A percentile compares a stretch with the other conserved stretches of the same genome.
Evolutionary conservation across 805 yeast species (phyloP).

Genomic region (Ogataea henricii): DNA sequence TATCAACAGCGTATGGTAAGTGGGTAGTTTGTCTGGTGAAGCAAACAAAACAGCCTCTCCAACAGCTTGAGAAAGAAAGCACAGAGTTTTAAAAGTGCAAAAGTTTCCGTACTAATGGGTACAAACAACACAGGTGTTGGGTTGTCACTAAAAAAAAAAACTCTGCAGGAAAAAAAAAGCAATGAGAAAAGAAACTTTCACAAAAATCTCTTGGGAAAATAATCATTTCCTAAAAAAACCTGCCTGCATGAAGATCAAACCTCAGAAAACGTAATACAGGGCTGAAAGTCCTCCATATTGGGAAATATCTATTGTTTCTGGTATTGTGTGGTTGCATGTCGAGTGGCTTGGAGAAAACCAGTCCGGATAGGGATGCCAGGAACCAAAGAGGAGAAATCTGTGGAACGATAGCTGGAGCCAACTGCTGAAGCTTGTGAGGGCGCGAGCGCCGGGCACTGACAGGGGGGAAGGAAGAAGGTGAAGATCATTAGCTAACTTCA

Average conservation of each 20-base stretch:
- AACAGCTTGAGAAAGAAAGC: conserved; percentile 1
- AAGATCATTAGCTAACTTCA: background rate
- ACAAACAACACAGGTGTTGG: background rate
- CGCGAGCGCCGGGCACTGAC: background rate
- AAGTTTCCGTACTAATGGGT: conserved; percentile 2
- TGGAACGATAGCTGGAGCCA: background rate
- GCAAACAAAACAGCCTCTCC: conserved; percentile 2
- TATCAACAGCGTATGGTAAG: background rate
- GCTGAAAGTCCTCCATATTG: background rate
- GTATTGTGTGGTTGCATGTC: background rate
- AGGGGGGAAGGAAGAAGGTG: background rate
- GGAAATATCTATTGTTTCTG: background rate
- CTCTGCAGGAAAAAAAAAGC: conserved; percentile 3
- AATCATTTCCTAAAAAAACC: background rate
- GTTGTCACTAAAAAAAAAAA: conserved; percentile 5
- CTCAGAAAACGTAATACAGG: background rate
- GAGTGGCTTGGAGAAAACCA: background rate
- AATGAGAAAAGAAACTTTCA: conserved; percentile 1
- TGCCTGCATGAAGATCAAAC: background rate
- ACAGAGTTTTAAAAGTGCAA: conserved; percentile 3
- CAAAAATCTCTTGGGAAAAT: background rate
- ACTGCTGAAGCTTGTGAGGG: background rate
- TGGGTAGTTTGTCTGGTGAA: background rate
- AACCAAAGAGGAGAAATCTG: background rate
- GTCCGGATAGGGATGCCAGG: conserved; percentile 6